Evolutionary conservation across 2,329 filamentous ascomycete genomes (phyloP).

Genomic region (Colletotrichum spaethianum): DNA sequence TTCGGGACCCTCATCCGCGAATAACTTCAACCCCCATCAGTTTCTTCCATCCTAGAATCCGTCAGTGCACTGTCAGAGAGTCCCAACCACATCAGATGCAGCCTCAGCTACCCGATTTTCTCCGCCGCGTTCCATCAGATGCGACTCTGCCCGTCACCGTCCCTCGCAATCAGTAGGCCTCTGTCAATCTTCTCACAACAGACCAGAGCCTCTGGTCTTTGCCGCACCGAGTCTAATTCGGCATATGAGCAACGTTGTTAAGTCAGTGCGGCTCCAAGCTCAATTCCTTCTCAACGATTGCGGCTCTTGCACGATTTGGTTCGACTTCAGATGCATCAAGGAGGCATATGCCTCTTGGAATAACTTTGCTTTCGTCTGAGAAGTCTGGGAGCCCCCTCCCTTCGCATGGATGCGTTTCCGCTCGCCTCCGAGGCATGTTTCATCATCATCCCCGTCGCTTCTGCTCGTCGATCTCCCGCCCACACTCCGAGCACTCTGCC

Average conservation of each 20-base stretch:
- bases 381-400: conserved; percentile 9
- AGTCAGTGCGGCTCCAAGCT: not conserved
- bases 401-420: conserved; percentile 39
- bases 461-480: conserved; percentile 40
- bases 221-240: too few relatives aligned
- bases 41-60: not conserved
- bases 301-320: not conserved
- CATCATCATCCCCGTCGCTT: conserved; percentile 23
- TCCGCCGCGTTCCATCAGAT: not conserved
- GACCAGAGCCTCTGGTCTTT: not conserved
- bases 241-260: not conserved
- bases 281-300: not conserved
- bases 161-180: not conserved
- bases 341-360: conserved; percentile 11
- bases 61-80: conserved; percentile 22
- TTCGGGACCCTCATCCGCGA: conserved; percentile 9
- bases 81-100: conserved; percentile 12
- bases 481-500: not conserved
- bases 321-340: not conserved
- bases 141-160: not conserved
- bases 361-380: conserved; percentile 27
- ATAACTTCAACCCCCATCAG: conserved; percentile 31
- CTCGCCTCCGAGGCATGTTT: conserved; percentile 39
- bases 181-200: not conserved
- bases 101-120: not conserved